phyloP scores from a whole-genome alignment of 2,329 filamentous ascomycete genomes.

The Monosporascus sp. region DNA sequence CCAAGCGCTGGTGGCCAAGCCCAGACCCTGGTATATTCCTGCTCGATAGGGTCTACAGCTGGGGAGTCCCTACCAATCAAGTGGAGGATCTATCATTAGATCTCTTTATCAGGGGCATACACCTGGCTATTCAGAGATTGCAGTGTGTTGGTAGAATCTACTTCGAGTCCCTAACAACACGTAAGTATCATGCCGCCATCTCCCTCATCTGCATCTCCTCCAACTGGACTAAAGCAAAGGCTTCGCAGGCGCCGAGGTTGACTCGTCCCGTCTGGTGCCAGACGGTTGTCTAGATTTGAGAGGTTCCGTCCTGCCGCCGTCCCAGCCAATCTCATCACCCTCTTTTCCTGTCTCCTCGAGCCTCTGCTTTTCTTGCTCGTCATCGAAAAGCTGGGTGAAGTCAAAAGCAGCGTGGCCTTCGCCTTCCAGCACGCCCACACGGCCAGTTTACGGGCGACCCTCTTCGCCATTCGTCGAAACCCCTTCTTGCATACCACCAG shows the following conservation, averaged over 20 bases:
- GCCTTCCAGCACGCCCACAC: not conserved
- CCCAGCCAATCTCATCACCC: constrained; percentile 1
- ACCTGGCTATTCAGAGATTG: not conserved
- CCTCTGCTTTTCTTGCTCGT: not conserved
- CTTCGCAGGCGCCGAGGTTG: not conserved
- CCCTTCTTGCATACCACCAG: too few species aligned
- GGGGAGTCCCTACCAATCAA: not conserved
- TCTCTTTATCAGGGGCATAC: not conserved
- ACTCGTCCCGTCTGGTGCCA: not conserved
- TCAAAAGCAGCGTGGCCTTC: not conserved
- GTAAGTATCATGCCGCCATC: not conserved
- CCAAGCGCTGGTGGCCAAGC: not conserved
- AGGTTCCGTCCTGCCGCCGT: constrained; percentile 2
- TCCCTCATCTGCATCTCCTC: not conserved
- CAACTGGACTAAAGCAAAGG: not conserved
- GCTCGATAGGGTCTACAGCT: not conserved
- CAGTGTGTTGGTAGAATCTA: not conserved
- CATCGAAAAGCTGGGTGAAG: not conserved
- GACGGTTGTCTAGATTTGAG: not conserved
- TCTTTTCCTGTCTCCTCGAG: not conserved
- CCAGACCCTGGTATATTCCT: not conserved
- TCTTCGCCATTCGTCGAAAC: too few species aligned
- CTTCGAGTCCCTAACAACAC: not conserved
- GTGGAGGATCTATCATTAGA: not conserved
- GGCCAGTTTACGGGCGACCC: not conserved